Base-by-base conservation (phyloP, 345 rosid genomes). In the Viola odorata region DNA sequence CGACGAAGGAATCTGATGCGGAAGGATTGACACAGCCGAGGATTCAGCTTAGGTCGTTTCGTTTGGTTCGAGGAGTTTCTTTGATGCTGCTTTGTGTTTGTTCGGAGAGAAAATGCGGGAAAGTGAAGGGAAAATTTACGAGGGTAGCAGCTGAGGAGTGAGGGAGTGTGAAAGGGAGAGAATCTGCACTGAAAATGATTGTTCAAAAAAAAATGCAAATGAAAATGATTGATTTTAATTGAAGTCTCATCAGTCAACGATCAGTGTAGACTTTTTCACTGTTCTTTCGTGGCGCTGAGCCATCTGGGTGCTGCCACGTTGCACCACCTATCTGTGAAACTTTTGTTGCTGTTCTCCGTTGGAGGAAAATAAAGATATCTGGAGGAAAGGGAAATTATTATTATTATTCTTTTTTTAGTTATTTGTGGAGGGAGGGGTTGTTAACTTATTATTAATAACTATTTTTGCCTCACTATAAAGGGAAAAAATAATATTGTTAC, bases 171-270 rank as follows among this genome's bases (percentile, higher is more conserved):
- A 38, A 7, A 59, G n/a, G 50, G 45, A 11, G 50, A 40, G 49
- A 55, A 56, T 23, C 32, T 23, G 32, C 1, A 23, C 32, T 23
- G 38, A 17, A 13, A 49, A 5, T 10, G 7, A 39, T 15, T 7
- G 23, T 37, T 14, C 9, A 13, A 23, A 2, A 23, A 23, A 23
- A 23, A 23, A 23, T 23, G 32, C 32, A 23, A 23, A 23, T 37
- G 67, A 64, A 64, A 54, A 55, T 64, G 60, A 64, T 44, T 40
- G 67, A 37, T 37, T 45, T 45, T 62, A 53, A 62, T 54, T 32
- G 5, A 1, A 2, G 6, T 47, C 15, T 23, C 32, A 2, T 23
- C 32, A 23, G 32, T 23, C 32, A 23, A 23, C 32, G 32, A 23
- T 23, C 32, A 23, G 32, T 23, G 32, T 23, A 0, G 32, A 23